phyloP scores from a whole-genome alignment of 2,329 filamentous ascomycete genomes.

The Periconia macrospinosa region DNA sequence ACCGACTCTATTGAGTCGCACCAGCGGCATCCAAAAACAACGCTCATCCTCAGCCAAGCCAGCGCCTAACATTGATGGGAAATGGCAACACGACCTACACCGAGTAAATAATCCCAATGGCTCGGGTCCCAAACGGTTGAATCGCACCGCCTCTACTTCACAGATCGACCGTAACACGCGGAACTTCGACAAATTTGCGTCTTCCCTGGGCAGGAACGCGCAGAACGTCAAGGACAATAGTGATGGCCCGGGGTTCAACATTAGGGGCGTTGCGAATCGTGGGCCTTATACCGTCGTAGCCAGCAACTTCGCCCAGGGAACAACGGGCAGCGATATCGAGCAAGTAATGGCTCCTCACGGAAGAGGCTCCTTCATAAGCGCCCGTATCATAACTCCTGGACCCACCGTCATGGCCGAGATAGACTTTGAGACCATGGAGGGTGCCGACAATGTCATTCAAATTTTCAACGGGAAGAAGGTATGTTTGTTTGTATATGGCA shows the following conservation, averaged over 20 bases:
- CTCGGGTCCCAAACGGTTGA: constrained; percentile 36
- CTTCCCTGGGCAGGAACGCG: constrained; percentile 24
- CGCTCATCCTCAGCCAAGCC: constrained; percentile 47
- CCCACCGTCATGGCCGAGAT: constrained; percentile 80
- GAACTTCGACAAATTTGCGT: constrained; percentile 46
- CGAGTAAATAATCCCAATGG: constrained; percentile 45
- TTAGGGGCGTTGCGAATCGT: constrained; percentile 63
- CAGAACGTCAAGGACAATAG: constrained; percentile 31
- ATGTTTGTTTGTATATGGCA: constrained; percentile 31
- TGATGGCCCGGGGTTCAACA: constrained; percentile 59
- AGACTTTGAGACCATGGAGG: constrained; percentile 70
- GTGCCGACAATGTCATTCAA: constrained; percentile 72
- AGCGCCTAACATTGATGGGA: constrained; percentile 62
- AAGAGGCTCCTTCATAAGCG: constrained; percentile 61
- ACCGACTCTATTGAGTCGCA: constrained; percentile 67
- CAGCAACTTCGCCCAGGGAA: constrained; percentile 81
- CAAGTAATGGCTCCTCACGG: constrained; percentile 78
- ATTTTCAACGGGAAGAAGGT: constrained; percentile 81
- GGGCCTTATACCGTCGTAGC: constrained; percentile 74
- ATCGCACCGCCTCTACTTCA: constrained; percentile 43
- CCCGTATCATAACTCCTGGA: constrained; percentile 66
- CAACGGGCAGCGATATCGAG: constrained; percentile 80
- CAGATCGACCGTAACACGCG: constrained; percentile 47
- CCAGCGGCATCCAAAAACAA: constrained; percentile 74
- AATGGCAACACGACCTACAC: constrained; percentile 75